phyloP scores from a whole-genome alignment of 2,329 filamentous ascomycete genomes.

The Stachybotrys elegans region DNA sequence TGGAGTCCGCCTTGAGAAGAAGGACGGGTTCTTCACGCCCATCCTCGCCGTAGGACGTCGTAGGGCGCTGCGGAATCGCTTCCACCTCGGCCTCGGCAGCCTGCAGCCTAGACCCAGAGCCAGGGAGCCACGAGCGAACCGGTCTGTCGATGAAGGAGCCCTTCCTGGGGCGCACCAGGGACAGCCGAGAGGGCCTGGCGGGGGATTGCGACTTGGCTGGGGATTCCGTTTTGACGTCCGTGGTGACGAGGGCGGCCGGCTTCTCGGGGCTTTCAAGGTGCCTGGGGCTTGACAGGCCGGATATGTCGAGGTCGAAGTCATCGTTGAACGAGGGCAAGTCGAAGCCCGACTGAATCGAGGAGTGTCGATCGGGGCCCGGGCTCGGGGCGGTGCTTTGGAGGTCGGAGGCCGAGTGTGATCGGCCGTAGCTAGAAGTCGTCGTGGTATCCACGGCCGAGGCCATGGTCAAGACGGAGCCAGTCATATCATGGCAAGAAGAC shows the following conservation, averaged over 20 bases:
- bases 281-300: constrained; percentile 9
- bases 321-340: constrained; percentile 50
- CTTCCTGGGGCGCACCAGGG: constrained; percentile 30
- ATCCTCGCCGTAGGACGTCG: constrained; percentile 18
- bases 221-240: neutral
- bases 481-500: constrained; percentile 27
- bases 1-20: constrained; percentile 13
- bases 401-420: constrained; percentile 16
- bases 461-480: constrained; percentile 31
- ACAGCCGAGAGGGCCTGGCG: constrained; percentile 12
- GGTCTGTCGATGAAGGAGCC: constrained; percentile 44
- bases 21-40: constrained; percentile 8
- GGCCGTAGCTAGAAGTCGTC: constrained; percentile 25
- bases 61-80: constrained; percentile 16
- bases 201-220: constrained; percentile 3
- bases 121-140: constrained; percentile 48
- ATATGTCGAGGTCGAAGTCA: constrained; percentile 42
- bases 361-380: constrained; percentile 13
- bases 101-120: no score
- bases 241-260: neutral
- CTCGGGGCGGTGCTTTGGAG: constrained; percentile 18
- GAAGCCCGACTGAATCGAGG: constrained; percentile 33
- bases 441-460: constrained; percentile 28
- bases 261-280: no score
- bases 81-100: no score